Percentiles rank a stretch among this genome's conserved stretches.
Conservation (phyloP, 2,329 filamentous ascomycete species). For the Gnomoniopsis smithogilvyi region DNA sequence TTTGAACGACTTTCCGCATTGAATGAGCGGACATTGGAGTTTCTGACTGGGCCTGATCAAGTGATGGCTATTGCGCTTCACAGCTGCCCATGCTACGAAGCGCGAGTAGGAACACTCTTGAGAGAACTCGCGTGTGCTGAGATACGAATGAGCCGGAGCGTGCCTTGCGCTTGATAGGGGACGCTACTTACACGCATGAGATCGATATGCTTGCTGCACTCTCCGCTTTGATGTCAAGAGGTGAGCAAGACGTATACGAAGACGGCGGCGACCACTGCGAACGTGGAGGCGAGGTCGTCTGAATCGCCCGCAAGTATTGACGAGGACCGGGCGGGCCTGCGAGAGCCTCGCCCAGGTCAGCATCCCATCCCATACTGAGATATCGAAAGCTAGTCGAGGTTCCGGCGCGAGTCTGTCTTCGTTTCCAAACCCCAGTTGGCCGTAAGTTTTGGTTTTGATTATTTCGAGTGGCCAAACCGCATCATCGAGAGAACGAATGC, state of each 20-base stretch:
- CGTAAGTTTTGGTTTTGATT: background rate
- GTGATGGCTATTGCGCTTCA: conserved; percentile 49
- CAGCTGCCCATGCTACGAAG: conserved; percentile 55
- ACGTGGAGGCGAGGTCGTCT: background rate
- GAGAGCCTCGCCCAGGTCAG: conserved; percentile 6
- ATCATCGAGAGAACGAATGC: background rate
- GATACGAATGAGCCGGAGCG: background rate
- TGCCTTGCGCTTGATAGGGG: background rate
- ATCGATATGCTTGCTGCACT: background rate
- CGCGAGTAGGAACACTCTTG: conserved; percentile 48
- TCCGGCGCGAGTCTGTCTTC: background rate
- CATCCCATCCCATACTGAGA: conserved; percentile 12
- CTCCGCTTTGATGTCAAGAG: conserved; percentile 2
- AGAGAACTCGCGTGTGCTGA: conserved; percentile 41
- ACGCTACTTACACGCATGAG: conserved; percentile 14
- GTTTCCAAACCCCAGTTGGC: background rate
- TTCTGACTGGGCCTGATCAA: conserved; percentile 46
- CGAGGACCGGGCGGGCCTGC: conserved; percentile 12
- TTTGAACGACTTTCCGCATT: conserved; percentile 46
- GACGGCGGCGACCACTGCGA: conserved; percentile 5
- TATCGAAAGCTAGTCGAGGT: background rate
- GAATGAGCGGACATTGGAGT: conserved; percentile 49
- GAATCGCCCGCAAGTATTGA: background rate
- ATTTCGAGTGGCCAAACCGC: too few relatives aligned
- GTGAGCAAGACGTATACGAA: background rate